Evolutionary conservation across 2,329 filamentous ascomycete species (phyloP), one percentile per base, ranked within the genome.

Genomic region (Cylindrodendrum hubeiense): DNA sequence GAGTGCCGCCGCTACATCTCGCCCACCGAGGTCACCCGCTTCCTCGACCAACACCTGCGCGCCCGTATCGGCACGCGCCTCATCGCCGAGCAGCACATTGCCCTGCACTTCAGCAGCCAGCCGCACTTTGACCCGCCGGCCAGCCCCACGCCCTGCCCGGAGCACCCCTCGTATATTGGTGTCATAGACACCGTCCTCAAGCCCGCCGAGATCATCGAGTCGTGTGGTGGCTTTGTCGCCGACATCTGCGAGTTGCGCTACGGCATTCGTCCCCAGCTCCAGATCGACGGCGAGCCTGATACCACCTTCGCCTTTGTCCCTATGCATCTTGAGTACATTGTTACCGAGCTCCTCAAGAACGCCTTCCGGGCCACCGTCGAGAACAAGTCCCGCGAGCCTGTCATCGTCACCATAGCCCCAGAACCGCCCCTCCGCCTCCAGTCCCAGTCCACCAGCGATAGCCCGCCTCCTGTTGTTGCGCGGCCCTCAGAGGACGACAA

Each of bases 161-260:
- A 86, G 63, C 79, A 85, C 53, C 84, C 84, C 0, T 91, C 90
- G 56, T 98, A 95, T 77, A 97, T 98, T 68, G 96, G 96, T 56
- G 94, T 98, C 22, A 98, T 99, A 67, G 95, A 99, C 80, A 98
- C 96, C 0, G 91, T 90, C 3, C 85, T 99, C 10, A 90, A 90
- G 37, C 96, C 96, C 0, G 93, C 94, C 0, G 87, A 89, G 49
- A 93, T 95, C 44, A 89, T 98, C 46, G 90, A 95, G 71, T 88
- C 89, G 7, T 98, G 95, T 80, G 95, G 95, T 56, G 90, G 91
- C 64, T 97, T 96, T 67, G 96, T 99, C 0, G 93, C 93, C 41
- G 96, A 98, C 76, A 97, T 98, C 66, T 98, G 95, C 82, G 96
- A 98, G 83, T 87, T 98, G 37, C 95, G 96, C 67, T 99, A 99